Conservation (phyloP, 768 basidiomycete species). For the Grammothele lineata region DNA sequence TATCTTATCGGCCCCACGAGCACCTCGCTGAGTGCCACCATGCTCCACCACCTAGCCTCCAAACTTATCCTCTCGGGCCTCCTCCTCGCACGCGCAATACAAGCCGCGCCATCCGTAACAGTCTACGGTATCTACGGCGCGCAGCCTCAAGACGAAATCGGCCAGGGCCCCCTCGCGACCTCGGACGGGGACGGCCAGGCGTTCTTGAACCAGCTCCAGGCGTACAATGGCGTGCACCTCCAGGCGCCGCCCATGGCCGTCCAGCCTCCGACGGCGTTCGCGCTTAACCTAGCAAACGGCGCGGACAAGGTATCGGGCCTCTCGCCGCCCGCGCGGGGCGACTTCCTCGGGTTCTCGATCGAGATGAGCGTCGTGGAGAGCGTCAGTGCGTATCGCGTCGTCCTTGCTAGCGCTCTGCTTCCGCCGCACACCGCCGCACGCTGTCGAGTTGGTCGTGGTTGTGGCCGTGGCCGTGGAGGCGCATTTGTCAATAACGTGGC, state of each 20-base stretch:
- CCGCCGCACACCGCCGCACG: too few species aligned
- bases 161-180: conserved; percentile 2
- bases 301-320: conserved; percentile 24
- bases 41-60: background rate
- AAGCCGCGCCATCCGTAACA: conserved; percentile 6
- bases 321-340: conserved; percentile 43
- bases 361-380: conserved; percentile 71
- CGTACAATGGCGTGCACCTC: conserved; percentile 30
- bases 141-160: conserved; percentile 2
- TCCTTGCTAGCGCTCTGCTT: background rate
- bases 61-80: background rate
- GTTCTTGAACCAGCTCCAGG: conserved; percentile 8
- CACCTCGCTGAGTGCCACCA: background rate
- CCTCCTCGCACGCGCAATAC: background rate
- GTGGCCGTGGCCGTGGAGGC: too few species aligned
- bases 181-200: background rate
- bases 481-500: too few species aligned
- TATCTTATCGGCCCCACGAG: too few species aligned
- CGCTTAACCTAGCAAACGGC: conserved; percentile 11
- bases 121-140: conserved; percentile 25
- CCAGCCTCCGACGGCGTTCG: conserved; percentile 19
- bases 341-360: conserved; percentile 71
- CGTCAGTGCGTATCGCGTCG: conserved; percentile 44
- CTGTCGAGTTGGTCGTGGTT: too few species aligned
- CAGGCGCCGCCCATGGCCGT: conserved; percentile 27